Evolutionary conservation across 805 yeast genomes (phyloP), one percentile per base, ranked within the genome.

Genomic region (Yarrowia sp.): DNA sequence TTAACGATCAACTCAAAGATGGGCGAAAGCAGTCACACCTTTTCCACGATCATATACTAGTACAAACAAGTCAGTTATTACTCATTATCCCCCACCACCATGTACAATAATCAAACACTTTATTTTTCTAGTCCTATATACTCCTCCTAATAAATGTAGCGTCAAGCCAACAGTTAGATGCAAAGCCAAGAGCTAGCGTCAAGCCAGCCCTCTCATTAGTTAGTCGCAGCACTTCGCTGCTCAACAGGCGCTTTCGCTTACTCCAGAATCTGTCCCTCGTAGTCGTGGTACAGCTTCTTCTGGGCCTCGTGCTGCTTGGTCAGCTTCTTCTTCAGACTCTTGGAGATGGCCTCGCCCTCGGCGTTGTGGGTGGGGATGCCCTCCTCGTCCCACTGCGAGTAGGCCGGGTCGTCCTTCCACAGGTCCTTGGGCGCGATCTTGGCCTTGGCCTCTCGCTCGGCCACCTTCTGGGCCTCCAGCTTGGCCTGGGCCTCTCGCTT

Each of bases 261-360:
- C 32, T 51, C 58, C 16, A 51, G 32, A 14, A 51, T 51, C 58
- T 51, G 58, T 12, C 58, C 42, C 38, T 38, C 29, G 63, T 82
- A 90, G 69, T 87, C 90, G 27, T 85, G 84, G 72, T 91, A 84
- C 35, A 92, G 79, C 78, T 91, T 91, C 71, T 85, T 85, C 73
- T 94, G 99, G 51, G 81, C 85, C 61, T 86, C 90, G 73, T 83
- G 84, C 70, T 80, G 86, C 76, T 94, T 94, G 65, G 77, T 74
- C 67, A 94, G 77, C 76, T 93, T 93, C 82, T 94, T 94, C 64
- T 78, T 78, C 76, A 86, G 84, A 72, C 96, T 88, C 77, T 94
- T 94, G 39, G 94, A 81, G 6, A 94, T 80, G 0, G 76, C 71
- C 67, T 84, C 90, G 12, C 98, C 98, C 9, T 82, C 83, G 32